Conservation (phyloP, 768 basidiomycete genomes). For the Exsudoporus frostii region DNA sequence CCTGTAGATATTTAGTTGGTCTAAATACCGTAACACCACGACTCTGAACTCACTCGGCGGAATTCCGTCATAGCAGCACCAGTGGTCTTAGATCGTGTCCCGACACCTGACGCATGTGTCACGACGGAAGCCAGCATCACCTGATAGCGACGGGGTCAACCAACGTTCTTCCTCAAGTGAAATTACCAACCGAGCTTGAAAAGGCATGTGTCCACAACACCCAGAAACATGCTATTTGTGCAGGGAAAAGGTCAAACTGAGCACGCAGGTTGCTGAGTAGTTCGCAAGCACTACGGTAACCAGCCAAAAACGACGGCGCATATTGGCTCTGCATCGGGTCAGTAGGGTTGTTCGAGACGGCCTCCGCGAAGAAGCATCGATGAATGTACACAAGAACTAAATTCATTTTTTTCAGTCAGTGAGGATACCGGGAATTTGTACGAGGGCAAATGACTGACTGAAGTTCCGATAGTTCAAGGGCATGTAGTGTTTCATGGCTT, state of each 20-base stretch:
- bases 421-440: not conserved
- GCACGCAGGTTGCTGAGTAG: constrained; percentile 47
- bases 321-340: constrained; percentile 70
- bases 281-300: constrained; percentile 63
- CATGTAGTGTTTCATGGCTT: constrained; percentile 76
- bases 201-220: constrained; percentile 73
- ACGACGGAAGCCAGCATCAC: constrained; percentile 78
- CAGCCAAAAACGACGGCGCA: constrained; percentile 64
- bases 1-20: constrained; percentile 25
- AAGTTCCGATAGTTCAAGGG: constrained; percentile 68
- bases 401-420: not conserved
- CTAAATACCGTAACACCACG: not conserved
- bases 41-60: constrained; percentile 28
- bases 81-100: constrained; percentile 59
- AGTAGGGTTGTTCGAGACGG: constrained; percentile 56
- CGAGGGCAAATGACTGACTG: constrained; percentile 40
- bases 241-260: constrained; percentile 51
- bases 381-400: constrained; percentile 71
- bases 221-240: constrained; percentile 64
- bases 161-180: not conserved
- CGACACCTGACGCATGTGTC: constrained; percentile 51
- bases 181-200: constrained; percentile 51
- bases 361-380: constrained; percentile 75
- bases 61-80: constrained; percentile 68
- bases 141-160: constrained; percentile 32